phyloP scores from a whole-genome alignment of 2,329 filamentous ascomycete species.

The Delphinella strobiligena region DNA sequence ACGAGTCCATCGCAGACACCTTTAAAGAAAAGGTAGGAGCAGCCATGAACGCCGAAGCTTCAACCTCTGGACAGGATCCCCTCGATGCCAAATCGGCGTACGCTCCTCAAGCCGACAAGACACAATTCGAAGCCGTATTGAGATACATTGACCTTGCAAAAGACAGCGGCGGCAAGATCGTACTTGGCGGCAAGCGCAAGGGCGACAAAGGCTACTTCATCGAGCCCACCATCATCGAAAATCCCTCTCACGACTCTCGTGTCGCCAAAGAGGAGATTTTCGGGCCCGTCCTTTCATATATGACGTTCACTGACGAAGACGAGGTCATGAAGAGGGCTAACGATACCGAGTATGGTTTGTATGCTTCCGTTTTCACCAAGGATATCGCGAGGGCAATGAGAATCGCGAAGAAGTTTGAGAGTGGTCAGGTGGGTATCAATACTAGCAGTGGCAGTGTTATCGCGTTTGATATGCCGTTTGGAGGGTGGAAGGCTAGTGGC shows the following conservation, averaged over 20 bases:
- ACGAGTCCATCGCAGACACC: conserved; percentile 14
- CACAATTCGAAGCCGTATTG: conserved; percentile 18
- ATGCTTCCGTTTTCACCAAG: conserved; percentile 25
- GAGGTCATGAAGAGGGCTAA: conserved; percentile 27
- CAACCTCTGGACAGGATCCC: not conserved
- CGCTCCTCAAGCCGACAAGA: conserved; percentile 12
- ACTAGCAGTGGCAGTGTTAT: conserved; percentile 26
- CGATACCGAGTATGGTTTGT: conserved; percentile 26
- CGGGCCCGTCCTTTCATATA: conserved; percentile 14
- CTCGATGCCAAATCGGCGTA: not conserved
- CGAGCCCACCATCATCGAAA: conserved; percentile 33
- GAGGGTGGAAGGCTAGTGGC: conserved; percentile 39
- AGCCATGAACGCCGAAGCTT: not conserved
- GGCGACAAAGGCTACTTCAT: conserved; percentile 31
- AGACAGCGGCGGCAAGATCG: conserved; percentile 14
- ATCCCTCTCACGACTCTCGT: conserved; percentile 25
- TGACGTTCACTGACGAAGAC: conserved; percentile 20
- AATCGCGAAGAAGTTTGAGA: conserved; percentile 13
- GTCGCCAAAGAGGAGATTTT: conserved; percentile 18
- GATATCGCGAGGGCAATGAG: conserved; percentile 22
- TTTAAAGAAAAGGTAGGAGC: conserved; percentile 10
- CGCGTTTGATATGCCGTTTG: conserved; percentile 35
- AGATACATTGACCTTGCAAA: conserved; percentile 17
- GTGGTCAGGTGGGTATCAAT: conserved; percentile 14
- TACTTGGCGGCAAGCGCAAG: conserved; percentile 13